Evolutionary conservation across 2,329 filamentous ascomycete species (phyloP).

Genomic region (Beauveria brongniartii): DNA sequence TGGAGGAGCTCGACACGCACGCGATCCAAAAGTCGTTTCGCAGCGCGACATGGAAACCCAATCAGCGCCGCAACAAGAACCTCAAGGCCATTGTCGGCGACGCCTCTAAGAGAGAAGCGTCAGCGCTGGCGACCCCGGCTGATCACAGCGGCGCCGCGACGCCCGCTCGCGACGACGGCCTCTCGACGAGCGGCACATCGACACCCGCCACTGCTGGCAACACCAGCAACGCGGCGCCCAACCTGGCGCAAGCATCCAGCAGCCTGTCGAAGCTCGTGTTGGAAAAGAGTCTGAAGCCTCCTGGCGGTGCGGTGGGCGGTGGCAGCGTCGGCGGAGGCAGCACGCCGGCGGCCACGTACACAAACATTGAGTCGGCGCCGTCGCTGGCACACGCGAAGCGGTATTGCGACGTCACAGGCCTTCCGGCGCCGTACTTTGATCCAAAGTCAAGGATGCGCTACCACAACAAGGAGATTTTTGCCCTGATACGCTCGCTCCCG

Average conservation of each 20-base stretch:
- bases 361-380: slow-evolving; percentile 91
- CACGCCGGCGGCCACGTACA: slow-evolving; percentile 77
- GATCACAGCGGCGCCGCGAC: slow-evolving; percentile 70
- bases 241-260: slow-evolving; percentile 82
- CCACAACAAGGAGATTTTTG: slow-evolving; percentile 88
- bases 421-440: slow-evolving; percentile 86
- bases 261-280: slow-evolving; percentile 81
- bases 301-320: slow-evolving; percentile 11
- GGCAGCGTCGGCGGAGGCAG: slow-evolving; percentile 17
- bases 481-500: slow-evolving; percentile 68
- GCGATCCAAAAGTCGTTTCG: slow-evolving; percentile 82
- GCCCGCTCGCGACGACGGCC: slow-evolving; percentile 41
- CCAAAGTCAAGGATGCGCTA: slow-evolving; percentile 92
- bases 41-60: slow-evolving; percentile 82
- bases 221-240: slow-evolving; percentile 49
- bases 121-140: slow-evolving; percentile 69
- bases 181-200: slow-evolving; percentile 49
- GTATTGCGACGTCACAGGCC: slow-evolving; percentile 93
- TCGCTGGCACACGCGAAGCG: slow-evolving; percentile 76
- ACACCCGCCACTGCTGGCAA: slow-evolving; percentile 53
- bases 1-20: slow-evolving; percentile 89
- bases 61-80: slow-evolving; percentile 96
- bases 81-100: slow-evolving; percentile 94
- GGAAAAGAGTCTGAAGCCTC: slow-evolving; percentile 61
- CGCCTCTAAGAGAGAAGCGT: slow-evolving; percentile 81